phyloP scores from a whole-genome alignment of 768 basidiomycete species.

The Favolaschia claudopus region DNA sequence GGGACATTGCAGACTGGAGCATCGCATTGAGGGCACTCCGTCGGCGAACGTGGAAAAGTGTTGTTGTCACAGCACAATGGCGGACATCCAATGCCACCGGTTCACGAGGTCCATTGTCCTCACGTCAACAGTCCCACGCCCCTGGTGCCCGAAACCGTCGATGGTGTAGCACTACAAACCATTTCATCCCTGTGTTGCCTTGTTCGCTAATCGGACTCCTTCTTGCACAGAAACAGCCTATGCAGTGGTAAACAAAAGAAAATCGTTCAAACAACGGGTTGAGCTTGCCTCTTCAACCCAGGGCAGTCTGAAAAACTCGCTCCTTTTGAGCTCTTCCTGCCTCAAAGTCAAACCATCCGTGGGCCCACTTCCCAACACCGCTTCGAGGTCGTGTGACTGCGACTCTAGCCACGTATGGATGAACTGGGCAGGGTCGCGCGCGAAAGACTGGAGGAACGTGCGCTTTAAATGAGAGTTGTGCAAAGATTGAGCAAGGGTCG shows the following conservation, averaged over 20 bases:
- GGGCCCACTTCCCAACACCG: slow-evolving; percentile 86
- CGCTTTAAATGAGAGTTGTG: slow-evolving; percentile 88
- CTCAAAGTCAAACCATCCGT: slow-evolving; percentile 79
- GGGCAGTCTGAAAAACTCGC: slow-evolving; percentile 90
- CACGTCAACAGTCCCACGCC: too few species aligned
- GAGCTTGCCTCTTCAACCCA: slow-evolving; percentile 94
- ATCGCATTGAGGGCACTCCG: too few species aligned
- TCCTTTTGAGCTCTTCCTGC: slow-evolving; percentile 88
- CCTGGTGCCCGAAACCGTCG: too few species aligned
- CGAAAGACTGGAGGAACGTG: slow-evolving; percentile 85
- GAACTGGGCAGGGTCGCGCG: slow-evolving; percentile 78
- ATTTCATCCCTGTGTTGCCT: slow-evolving; percentile 13
- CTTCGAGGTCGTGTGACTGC: slow-evolving; percentile 91
- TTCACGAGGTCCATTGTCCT: too few species aligned
- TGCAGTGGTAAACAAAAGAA: neutral
- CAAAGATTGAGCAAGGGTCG: slow-evolving; percentile 83
- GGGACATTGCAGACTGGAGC: too few species aligned
- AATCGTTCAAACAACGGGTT: neutral
- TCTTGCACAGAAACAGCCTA: slow-evolving; percentile 22
- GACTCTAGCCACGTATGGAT: slow-evolving; percentile 92
- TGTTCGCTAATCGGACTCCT: slow-evolving; percentile 17
- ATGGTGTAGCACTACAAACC: too few species aligned
- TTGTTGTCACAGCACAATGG: too few species aligned
- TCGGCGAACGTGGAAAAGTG: too few species aligned
- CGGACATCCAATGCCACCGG: too few species aligned